Evolutionary conservation across 345 rosid genomes (phyloP), one percentile per base, ranked within the genome.

Genomic region (Pugionium dolabratum): DNA sequence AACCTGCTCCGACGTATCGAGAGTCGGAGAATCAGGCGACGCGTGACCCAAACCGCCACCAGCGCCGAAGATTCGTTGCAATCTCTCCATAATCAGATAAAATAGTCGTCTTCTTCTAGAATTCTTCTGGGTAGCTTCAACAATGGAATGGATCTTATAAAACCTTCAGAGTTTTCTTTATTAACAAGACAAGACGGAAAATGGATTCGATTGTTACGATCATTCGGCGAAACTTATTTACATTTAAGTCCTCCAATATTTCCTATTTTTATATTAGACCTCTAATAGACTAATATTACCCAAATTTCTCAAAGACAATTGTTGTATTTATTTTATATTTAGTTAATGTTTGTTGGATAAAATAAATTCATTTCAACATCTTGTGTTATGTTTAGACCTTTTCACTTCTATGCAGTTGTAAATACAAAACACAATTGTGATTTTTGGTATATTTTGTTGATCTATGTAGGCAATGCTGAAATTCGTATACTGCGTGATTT

Each of bases 1-100:
- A 73, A 89, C 96, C 75, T 89, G 94, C 86, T 89, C 94, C 39
- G 94, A 87, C 1, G 96, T 79, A 70, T 89, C 96, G 28, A 89
- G 86, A 10, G 94, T 85, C 0, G 96, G 94, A 3, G 92, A 84
- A 72, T 88, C 90, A 0, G 90, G 86, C 0, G 92, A 86, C 0
- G 96, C 86, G 59, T 88, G 96, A 28, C 86, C 90, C 54, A 88
- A 71, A 9, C 84, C 81, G 3, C 92, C 86, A 6, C 91, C 90
- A 2, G 90, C 92, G 4, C 96, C 89, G 63, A 88, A 84, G 86
- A 86, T 88, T 37, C 92, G 66, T 76, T 88, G 92, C 33, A 88
- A 70, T 52, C 96, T 78, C 79, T 88, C 92, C 88, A 88, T 84
- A 1, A 26, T 18, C 18, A 6, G 26, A 29, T 6, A 18, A 39